phyloP scores from a whole-genome alignment of 352 stramenopile species.

The Saprolegnia diclina region DNA sequence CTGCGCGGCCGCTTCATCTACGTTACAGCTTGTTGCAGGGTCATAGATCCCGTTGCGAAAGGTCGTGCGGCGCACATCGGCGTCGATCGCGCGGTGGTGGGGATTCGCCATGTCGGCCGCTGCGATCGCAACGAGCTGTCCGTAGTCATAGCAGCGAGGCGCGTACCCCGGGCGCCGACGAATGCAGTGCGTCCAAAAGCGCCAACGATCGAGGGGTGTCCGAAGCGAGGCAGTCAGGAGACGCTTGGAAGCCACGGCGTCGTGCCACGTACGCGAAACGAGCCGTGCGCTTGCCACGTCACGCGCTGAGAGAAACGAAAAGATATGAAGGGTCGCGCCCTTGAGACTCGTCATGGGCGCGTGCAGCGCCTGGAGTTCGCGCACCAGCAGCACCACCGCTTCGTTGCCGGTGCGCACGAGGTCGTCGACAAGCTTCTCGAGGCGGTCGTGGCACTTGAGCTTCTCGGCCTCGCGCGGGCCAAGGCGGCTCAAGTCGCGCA shows the following conservation, averaged over 20 bases:
- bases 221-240: constrained; percentile 5
- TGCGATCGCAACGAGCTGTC: not conserved
- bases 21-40: not conserved
- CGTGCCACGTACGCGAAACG: constrained; percentile 11
- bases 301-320: constrained; percentile 8
- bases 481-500: constrained; percentile 16
- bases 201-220: not conserved
- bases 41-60: constrained; percentile 3
- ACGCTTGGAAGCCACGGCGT: constrained; percentile 14
- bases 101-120: not conserved
- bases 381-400: constrained; percentile 13
- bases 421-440: not conserved
- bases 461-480: constrained; percentile 4
- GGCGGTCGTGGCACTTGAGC: constrained; percentile 9
- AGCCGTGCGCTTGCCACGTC: not conserved
- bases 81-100: constrained; percentile 6
- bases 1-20: not conserved
- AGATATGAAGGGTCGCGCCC: constrained; percentile 4
- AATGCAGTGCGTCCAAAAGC: constrained; percentile 17
- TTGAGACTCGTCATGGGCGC: not conserved
- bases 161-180: not conserved
- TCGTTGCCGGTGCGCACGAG: not conserved
- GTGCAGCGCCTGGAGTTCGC: constrained; percentile 6
- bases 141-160: not conserved
- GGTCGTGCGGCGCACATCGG: constrained; percentile 23